These are phyloP conservation scores for Phialophora tarda DNA, from an alignment of 2,329 filamentous ascomycete species.

Conservation along the genomic window DNA sequence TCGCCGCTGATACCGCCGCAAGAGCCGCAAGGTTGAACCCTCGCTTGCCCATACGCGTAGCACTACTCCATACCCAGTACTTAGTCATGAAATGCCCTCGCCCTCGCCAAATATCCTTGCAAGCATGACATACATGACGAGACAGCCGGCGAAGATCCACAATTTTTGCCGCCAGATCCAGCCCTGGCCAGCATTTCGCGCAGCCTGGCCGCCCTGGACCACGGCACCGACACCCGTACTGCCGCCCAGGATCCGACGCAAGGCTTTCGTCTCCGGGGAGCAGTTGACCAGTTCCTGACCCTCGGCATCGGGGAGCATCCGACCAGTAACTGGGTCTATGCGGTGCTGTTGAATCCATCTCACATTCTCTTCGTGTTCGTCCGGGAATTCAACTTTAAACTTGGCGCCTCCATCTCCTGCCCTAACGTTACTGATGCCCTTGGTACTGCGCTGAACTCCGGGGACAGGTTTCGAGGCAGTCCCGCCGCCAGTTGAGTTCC, in stretches of 20 bases:
- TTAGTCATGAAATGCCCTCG: slow-evolving; percentile 22
- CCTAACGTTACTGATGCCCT: slow-evolving; percentile 79
- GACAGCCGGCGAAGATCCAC: slow-evolving; percentile 68
- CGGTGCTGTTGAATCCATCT: slow-evolving; percentile 85
- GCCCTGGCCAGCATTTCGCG: slow-evolving; percentile 76
- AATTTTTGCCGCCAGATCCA: slow-evolving; percentile 84
- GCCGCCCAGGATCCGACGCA: slow-evolving; percentile 66
- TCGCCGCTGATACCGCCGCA: slow-evolving; percentile 7
- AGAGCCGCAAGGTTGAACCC: background rate
- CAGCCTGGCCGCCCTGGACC: slow-evolving; percentile 78
- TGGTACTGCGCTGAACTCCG: slow-evolving; percentile 60
- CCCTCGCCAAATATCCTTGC: slow-evolving; percentile 29
- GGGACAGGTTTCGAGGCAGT: slow-evolving; percentile 61
- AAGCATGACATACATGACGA: slow-evolving; percentile 75
- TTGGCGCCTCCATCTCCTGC: slow-evolving; percentile 90
- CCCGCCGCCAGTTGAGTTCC: slow-evolving; percentile 93
- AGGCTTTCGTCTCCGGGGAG: slow-evolving; percentile 67
- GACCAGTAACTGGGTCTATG: slow-evolving; percentile 78
- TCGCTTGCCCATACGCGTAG: background rate
- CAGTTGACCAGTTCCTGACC: slow-evolving; percentile 51
- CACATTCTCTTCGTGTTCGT: slow-evolving; percentile 87
- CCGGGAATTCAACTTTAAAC: slow-evolving; percentile 87
- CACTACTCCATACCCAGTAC: no score
- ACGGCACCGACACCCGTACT: slow-evolving; percentile 65
- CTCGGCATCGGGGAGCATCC: slow-evolving; percentile 60